Evolutionary conservation across 106 monocot genomes (phyloP).

Genomic region (Acorus calamus): DNA sequence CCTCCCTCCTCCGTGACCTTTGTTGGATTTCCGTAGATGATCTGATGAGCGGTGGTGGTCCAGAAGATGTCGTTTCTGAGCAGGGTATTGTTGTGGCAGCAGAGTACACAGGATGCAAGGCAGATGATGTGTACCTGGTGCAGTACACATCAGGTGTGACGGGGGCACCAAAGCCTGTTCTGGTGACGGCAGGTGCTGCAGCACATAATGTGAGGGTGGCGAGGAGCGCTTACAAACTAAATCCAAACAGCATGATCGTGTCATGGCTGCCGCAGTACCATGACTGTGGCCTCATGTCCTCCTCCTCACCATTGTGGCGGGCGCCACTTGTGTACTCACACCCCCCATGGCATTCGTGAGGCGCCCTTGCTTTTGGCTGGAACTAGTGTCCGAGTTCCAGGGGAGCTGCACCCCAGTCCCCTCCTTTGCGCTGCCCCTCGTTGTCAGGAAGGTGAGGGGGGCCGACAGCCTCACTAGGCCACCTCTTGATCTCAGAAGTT

Average conservation of each 20-base stretch:
- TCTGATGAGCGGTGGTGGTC: neutral
- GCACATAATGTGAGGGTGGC: slow-evolving; percentile 40
- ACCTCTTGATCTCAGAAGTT: slow-evolving; percentile 10
- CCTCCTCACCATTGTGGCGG: slow-evolving; percentile 30
- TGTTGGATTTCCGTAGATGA: slow-evolving; percentile 13
- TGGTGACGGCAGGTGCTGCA: slow-evolving; percentile 33
- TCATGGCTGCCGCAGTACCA: slow-evolving; percentile 52
- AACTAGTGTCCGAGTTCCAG: slow-evolving; percentile 28
- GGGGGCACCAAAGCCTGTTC: slow-evolving; percentile 30
- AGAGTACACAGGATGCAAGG: slow-evolving; percentile 16
- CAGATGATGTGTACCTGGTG: slow-evolving; percentile 18
- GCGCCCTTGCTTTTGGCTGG: slow-evolving; percentile 39
- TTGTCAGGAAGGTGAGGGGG: slow-evolving; percentile 6
- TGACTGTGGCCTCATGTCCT: slow-evolving; percentile 56
- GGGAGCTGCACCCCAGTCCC: slow-evolving; percentile 36
- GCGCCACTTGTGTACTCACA: slow-evolving; percentile 31
- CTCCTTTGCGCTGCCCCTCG: slow-evolving; percentile 25
- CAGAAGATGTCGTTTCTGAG: too few species aligned
- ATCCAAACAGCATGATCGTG: slow-evolving; percentile 25
- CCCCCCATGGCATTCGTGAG: slow-evolving; percentile 23
- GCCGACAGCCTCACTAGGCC: slow-evolving; percentile 2
- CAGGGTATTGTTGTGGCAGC: neutral
- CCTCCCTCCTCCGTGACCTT: neutral
- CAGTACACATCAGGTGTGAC: slow-evolving; percentile 43
- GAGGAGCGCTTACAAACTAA: slow-evolving; percentile 28